phyloP scores from a whole-genome alignment of 495 filamentous ascomycete species.

The Aspergillus funiculosus region DNA sequence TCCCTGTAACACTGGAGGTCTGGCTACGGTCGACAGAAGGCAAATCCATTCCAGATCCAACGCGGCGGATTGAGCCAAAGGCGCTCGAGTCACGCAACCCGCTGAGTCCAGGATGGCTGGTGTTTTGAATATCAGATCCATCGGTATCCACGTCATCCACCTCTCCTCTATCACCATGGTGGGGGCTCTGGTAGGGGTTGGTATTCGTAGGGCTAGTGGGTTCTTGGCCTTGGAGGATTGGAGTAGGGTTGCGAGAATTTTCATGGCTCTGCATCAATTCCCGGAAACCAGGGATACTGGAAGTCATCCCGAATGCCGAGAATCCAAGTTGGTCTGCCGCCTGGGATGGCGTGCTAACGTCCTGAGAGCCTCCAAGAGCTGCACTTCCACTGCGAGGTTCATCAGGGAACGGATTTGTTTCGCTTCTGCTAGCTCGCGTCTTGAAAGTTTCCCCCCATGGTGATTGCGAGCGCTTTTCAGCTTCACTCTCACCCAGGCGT shows the following conservation, averaged over 20 bases:
- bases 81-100: conserved; percentile 46
- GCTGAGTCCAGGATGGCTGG: conserved; percentile 53
- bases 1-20: conserved; percentile 73
- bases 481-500: conserved; percentile 48
- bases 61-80: conserved; percentile 45
- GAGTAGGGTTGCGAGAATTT: conserved; percentile 52
- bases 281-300: conserved; percentile 61
- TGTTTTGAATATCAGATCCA: conserved; percentile 50
- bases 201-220: conserved; percentile 89
- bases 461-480: conserved; percentile 40
- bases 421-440: conserved; percentile 54
- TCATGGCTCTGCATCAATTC: conserved; percentile 57
- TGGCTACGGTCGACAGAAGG: conserved; percentile 73
- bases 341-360: conserved; percentile 57
- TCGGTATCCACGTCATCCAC: conserved; percentile 61
- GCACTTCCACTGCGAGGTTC: conserved; percentile 67
- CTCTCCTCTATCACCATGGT: conserved; percentile 68
- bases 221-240: conserved; percentile 53
- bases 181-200: conserved; percentile 94
- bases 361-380: conserved; percentile 70
- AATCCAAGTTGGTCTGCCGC: conserved; percentile 51
- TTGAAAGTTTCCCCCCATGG: conserved; percentile 49
- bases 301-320: conserved; percentile 72
- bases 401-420: conserved; percentile 76
- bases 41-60: conserved; percentile 56